Conservation (phyloP, 352 stramenopile species). For the Globisporangium uncinulatum region DNA sequence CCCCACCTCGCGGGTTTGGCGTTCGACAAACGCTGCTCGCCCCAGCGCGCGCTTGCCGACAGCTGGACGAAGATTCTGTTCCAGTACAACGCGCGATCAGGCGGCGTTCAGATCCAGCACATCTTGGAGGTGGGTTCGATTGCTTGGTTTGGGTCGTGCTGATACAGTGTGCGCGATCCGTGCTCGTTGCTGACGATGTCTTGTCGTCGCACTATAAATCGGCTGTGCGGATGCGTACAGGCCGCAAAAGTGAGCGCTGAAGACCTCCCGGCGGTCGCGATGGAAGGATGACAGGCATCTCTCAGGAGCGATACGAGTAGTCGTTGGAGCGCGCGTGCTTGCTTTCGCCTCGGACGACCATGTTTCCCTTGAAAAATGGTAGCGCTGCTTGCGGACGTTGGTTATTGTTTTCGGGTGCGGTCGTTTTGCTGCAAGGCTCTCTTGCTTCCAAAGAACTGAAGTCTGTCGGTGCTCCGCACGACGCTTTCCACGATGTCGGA, state of each 20-base stretch:
- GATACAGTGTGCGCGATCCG: neutral
- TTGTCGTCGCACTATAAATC: slow-evolving; percentile 1
- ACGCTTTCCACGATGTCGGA: slow-evolving; percentile 7
- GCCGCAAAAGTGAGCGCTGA: slow-evolving; percentile 10
- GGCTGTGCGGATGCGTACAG: slow-evolving; percentile 11
- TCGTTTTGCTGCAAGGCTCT: slow-evolving; percentile 4
- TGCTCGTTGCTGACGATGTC: neutral
- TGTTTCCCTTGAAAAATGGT: slow-evolving; percentile 70
- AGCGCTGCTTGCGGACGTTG: slow-evolving; percentile 22
- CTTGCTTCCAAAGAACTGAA: slow-evolving; percentile 13
- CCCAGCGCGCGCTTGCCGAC: slow-evolving; percentile 74
- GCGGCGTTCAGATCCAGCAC: slow-evolving; percentile 51
- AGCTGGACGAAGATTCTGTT: slow-evolving; percentile 89
- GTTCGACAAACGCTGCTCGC: slow-evolving; percentile 74
- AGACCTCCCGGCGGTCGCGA: slow-evolving; percentile 5
- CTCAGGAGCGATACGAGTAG: slow-evolving; percentile 26
- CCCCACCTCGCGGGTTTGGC: slow-evolving; percentile 45
- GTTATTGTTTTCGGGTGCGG: slow-evolving; percentile 16
- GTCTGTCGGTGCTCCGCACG: slow-evolving; percentile 3
- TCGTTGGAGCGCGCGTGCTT: slow-evolving; percentile 34
- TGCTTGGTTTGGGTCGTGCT: neutral
- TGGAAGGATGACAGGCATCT: slow-evolving; percentile 13
- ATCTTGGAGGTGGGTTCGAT: slow-evolving; percentile 52
- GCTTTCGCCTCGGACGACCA: slow-evolving; percentile 48
- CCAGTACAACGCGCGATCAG: slow-evolving; percentile 61